Evolutionary conservation across 441 rosid genomes (phyloP).

Genomic region (Geranium incanum): DNA sequence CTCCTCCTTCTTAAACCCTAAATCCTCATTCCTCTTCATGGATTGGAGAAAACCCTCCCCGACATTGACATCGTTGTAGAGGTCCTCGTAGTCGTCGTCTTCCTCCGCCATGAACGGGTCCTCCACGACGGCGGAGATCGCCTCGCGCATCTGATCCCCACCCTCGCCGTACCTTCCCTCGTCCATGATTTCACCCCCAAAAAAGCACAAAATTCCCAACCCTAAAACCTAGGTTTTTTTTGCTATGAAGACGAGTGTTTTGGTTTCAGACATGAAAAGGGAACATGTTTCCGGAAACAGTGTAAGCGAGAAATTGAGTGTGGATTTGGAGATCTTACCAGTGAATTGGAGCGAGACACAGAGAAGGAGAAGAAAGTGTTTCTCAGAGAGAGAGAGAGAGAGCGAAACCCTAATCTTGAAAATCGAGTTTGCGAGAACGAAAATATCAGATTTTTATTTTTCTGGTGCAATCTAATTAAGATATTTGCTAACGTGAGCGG

Average conservation of each 20-base stretch:
- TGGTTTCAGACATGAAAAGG: not conserved
- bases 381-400: not conserved
- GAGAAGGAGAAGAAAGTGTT: not conserved
- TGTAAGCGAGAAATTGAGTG: not conserved
- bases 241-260: no score
- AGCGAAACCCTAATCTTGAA: conserved; percentile 29
- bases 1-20: conserved; percentile 30
- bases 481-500: no score
- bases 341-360: not conserved
- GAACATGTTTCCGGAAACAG: not conserved
- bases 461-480: no score
- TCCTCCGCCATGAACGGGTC: conserved; percentile 58
- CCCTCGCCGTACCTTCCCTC: conserved; percentile 20
- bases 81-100: conserved; percentile 79
- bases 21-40: conserved; percentile 35
- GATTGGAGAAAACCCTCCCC: conserved; percentile 73
- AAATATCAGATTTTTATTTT: not conserved
- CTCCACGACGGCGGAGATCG: conserved; percentile 54
- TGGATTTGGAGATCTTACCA: conserved; percentile 23
- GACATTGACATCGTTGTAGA: conserved; percentile 77
- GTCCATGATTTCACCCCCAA: conserved; percentile 23
- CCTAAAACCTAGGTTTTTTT: not conserved
- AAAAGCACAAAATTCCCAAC: not conserved
- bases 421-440: not conserved
- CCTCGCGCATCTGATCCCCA: conserved; percentile 59